Evolutionary conservation across 371 early-diverging fungal genomes (phyloP).

Genomic region (Neoconidiobolus thromboides): DNA sequence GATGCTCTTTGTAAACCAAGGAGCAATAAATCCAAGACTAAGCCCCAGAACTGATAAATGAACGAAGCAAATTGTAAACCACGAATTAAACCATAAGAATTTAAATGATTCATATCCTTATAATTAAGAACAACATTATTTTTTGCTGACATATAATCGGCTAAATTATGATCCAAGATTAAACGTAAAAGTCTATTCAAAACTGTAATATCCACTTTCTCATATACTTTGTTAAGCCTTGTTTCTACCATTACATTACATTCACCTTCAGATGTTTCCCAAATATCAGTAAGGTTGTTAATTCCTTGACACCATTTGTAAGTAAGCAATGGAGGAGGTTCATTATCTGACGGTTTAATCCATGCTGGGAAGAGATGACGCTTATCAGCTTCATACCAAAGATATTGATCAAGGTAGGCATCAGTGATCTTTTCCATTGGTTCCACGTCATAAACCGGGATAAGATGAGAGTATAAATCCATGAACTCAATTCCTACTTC

Average conservation of each 20-base stretch:
- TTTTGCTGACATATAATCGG: constrained; percentile 97
- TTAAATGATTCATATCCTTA: constrained; percentile 99
- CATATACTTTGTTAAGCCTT: constrained; percentile 72
- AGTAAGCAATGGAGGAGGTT: constrained; percentile 88
- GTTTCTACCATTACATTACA: constrained; percentile 93
- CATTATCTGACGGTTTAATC: constrained; percentile 96
- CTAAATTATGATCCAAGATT: constrained; percentile 94
- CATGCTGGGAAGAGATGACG: constrained; percentile 86
- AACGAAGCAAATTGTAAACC: constrained; percentile 97
- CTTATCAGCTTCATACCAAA: constrained; percentile 92
- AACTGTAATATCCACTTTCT: constrained; percentile 95
- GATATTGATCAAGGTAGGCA: constrained; percentile 95
- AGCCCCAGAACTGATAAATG: constrained; percentile 94
- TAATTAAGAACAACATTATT: constrained; percentile 93
- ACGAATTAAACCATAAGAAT: constrained; percentile 90
- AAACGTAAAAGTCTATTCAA: constrained; percentile 87
- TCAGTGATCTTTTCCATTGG: constrained; percentile 98
- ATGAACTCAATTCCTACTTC: constrained; percentile 98
- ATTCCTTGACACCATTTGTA: constrained; percentile 98
- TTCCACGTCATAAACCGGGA: constrained; percentile 93
- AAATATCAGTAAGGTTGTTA: constrained; percentile 88
- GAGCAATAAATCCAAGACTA: constrained; percentile 89
- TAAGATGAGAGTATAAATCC: constrained; percentile 88
- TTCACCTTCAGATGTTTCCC: constrained; percentile 81
- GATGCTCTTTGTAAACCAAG: constrained; percentile 87